Evolutionary conservation across 2,329 filamentous ascomycete species (phyloP).

Genomic region (Blastomyces percursus): DNA sequence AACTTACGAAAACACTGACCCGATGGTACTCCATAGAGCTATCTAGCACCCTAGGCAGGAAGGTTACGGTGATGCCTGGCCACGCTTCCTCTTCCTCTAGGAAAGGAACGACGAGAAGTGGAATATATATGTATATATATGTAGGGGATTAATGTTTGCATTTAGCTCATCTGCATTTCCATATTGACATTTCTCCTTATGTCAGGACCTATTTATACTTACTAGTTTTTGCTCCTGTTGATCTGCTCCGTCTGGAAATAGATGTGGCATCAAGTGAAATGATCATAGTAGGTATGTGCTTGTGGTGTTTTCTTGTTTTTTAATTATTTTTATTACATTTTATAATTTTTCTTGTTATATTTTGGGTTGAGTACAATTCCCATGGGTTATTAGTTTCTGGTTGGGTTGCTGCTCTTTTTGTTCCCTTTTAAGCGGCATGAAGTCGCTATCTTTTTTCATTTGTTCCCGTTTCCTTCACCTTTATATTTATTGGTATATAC

Average conservation of each 20-base stretch:
- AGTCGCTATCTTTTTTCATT: not conserved
- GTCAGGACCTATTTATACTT: not conserved
- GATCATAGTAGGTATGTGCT: not conserved
- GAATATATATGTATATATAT: not conserved
- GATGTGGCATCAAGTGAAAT: not conserved
- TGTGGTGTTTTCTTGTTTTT: too few species aligned
- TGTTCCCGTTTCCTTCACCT: not conserved
- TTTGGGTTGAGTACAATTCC: not conserved
- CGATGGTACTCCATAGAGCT: not conserved
- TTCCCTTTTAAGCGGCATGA: not conserved
- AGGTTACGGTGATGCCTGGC: not conserved
- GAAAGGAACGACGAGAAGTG: not conserved
- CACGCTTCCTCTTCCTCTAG: not conserved
- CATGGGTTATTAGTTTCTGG: not conserved
- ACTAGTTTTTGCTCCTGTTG: not conserved
- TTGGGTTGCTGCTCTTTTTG: not conserved
- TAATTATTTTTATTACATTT: too few species aligned
- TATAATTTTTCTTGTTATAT: not conserved
- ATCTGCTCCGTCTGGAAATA: not conserved
- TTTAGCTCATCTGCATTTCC: not conserved
- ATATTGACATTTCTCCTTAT: not conserved
- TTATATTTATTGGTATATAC: not conserved
- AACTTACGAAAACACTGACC: not conserved
- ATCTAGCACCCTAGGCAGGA: not conserved
- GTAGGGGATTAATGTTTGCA: not conserved